phyloP scores from a whole-genome alignment of 2,329 filamentous ascomycete species.

The Diaporthe sp. region DNA sequence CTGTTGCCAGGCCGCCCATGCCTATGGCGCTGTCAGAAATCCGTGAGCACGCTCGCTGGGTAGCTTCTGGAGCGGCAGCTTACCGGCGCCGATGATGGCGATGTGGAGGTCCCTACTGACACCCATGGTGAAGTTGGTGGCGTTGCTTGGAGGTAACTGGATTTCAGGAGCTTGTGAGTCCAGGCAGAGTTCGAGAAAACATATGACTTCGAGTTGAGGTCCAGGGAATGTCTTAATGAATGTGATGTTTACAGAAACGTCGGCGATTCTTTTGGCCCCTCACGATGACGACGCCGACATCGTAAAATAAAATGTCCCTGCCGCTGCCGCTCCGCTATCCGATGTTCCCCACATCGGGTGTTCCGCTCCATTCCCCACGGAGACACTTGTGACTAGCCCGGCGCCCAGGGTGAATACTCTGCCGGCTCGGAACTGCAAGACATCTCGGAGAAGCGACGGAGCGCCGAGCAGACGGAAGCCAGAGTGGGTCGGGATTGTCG shows the following conservation, averaged over 20 bases:
- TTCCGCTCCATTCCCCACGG: neutral
- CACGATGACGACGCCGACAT: slow-evolving; percentile 19
- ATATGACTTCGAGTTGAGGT: fast-evolving
- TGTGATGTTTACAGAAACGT: neutral
- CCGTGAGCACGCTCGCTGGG: neutral
- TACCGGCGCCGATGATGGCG: slow-evolving; percentile 52
- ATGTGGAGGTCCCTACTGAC: slow-evolving; percentile 48
- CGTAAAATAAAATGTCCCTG: slow-evolving; percentile 11
- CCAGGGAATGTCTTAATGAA: neutral
- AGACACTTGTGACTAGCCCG: slow-evolving; percentile 24
- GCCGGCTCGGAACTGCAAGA: neutral
- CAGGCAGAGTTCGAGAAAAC: neutral
- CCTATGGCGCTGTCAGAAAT: slow-evolving; percentile 58
- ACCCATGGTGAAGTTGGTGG: neutral
- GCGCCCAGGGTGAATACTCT: slow-evolving; percentile 26
- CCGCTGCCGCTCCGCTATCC: slow-evolving; percentile 31
- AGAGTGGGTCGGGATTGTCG: neutral
- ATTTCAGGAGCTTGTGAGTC: neutral
- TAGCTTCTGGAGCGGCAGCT: slow-evolving; percentile 3
- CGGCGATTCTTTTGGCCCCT: slow-evolving; percentile 26
- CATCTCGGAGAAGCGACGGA: slow-evolving; percentile 20
- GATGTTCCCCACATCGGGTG: slow-evolving; percentile 16
- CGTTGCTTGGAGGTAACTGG: neutral
- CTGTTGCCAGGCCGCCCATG: slow-evolving; percentile 83
- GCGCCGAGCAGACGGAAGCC: slow-evolving; percentile 16